A percentile compares a stretch with the other conserved stretches of the same genome.
phyloP scores from a whole-genome alignment of 208 protist species.

The Acanthamoeba divionensis region DNA sequence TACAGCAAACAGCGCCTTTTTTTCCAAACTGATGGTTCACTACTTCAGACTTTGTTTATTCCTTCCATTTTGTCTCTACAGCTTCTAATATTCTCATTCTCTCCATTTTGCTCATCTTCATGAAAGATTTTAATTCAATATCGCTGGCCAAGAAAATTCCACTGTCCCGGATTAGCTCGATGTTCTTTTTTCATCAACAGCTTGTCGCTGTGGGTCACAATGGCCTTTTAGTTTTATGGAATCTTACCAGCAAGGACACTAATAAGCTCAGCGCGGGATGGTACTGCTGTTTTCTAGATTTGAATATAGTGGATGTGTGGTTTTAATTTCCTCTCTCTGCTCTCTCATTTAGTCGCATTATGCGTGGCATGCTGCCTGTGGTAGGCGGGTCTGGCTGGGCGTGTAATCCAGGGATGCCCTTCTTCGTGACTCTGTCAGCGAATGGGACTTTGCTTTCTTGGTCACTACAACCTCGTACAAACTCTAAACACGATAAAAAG shows the following conservation, averaged over 20 bases:
- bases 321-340: neutral
- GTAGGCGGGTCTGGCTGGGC: too few relatives aligned
- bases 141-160: conserved; percentile 31
- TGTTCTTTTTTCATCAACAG: conserved; percentile 20
- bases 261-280: neutral
- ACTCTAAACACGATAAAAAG: conserved; percentile 29
- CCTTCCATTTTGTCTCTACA: neutral
- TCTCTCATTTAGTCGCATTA: neutral
- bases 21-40: conserved; percentile 15
- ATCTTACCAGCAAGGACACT: neutral
- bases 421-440: neutral
- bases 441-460: neutral
- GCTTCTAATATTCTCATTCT: neutral
- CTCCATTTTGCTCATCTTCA: neutral
- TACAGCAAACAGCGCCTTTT: neutral
- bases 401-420: too few relatives aligned
- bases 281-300: neutral
- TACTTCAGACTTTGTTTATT: neutral
- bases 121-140: conserved; percentile 15
- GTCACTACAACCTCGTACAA: neutral
- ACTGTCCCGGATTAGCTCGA: neutral
- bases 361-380: neutral
- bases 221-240: conserved; percentile 25
- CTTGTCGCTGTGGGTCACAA: conserved; percentile 3
- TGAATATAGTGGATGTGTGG: neutral